Conservation (phyloP, 2,329 filamentous ascomycete genomes). For the Cercospora berteroae region DNA sequence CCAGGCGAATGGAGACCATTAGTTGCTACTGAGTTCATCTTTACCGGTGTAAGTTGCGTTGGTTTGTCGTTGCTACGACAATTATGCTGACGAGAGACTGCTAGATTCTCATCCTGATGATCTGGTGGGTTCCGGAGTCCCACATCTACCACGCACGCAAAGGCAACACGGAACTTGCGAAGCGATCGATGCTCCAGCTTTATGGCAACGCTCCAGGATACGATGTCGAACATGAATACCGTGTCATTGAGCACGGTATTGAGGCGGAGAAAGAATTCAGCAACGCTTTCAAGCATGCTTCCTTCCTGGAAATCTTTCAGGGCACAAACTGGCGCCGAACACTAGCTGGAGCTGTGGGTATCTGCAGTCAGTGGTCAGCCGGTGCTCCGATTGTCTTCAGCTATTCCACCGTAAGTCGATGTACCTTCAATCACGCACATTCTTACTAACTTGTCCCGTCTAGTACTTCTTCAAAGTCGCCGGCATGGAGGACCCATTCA, state of each 20-base stretch:
- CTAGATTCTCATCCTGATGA: conserved; percentile 19
- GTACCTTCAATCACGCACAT: not conserved
- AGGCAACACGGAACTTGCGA: conserved; percentile 15
- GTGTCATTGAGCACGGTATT: conserved; percentile 24
- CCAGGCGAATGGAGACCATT: conserved; percentile 21
- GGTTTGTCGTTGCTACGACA: not conserved
- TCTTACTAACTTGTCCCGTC: not conserved
- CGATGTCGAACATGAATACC: conserved; percentile 22
- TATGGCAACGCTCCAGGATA: conserved; percentile 19
- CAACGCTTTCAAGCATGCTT: conserved; percentile 8
- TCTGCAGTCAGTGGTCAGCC: conserved; percentile 24
- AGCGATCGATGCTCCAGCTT: conserved; percentile 17
- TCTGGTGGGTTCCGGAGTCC: conserved; percentile 20
- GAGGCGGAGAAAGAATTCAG: conserved; percentile 16
- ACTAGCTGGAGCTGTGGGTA: conserved; percentile 21
- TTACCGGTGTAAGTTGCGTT: conserved; percentile 17
- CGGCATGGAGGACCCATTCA: conserved; percentile 20
- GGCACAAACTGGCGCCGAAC: conserved; percentile 23
- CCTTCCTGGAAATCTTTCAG: conserved; percentile 22
- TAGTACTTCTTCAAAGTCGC: conserved; percentile 26
- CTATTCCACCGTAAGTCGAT: conserved; percentile 18
- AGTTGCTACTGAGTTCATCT: conserved; percentile 22
- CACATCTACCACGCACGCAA: conserved; percentile 22
- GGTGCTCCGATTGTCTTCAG: conserved; percentile 24
- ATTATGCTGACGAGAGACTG: not conserved